Evolutionary conservation across 2,329 filamentous ascomycete species (phyloP).

Genomic region (Colletotrichum acutatum): DNA sequence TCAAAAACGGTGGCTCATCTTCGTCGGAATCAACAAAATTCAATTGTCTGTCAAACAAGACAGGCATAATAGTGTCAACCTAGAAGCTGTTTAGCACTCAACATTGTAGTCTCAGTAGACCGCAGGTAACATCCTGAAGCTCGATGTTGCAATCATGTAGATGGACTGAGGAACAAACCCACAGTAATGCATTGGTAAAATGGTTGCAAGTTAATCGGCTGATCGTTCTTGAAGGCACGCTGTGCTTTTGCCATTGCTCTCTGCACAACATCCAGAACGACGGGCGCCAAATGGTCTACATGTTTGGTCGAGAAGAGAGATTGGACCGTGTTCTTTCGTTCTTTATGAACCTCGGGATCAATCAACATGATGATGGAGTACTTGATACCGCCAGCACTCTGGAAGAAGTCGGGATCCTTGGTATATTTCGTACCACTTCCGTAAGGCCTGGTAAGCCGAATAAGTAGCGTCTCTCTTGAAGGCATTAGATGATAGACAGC

Average conservation of each 20-base stretch:
- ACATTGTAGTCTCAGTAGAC: not conserved
- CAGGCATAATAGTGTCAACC: not conserved
- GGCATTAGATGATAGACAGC: too few species aligned
- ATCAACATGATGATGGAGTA: slow-evolving; percentile 26
- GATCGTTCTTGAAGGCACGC: not conserved
- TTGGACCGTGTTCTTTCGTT: slow-evolving; percentile 8
- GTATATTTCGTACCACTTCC: not conserved
- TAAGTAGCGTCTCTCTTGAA: too few species aligned
- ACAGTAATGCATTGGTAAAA: not conserved
- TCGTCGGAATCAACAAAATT: not conserved
- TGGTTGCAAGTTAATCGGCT: not conserved
- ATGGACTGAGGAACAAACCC: not conserved
- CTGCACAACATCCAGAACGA: not conserved
- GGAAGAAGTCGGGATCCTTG: slow-evolving; percentile 12
- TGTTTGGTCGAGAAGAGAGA: not conserved
- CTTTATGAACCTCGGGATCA: slow-evolving; percentile 14
- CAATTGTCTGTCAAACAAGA: not conserved
- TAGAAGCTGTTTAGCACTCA: not conserved
- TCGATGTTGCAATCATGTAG: not conserved
- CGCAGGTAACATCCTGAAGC: too few species aligned
- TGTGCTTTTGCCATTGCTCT: not conserved
- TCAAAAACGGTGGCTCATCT: not conserved
- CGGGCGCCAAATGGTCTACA: not conserved
- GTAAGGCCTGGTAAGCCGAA: not conserved
- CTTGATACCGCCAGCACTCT: slow-evolving; percentile 20